Percentiles rank a stretch among this genome's conserved stretches.
phyloP scores from a whole-genome alignment of 192 early-diverging fungal species.

The Irineochytrium annulatum region DNA sequence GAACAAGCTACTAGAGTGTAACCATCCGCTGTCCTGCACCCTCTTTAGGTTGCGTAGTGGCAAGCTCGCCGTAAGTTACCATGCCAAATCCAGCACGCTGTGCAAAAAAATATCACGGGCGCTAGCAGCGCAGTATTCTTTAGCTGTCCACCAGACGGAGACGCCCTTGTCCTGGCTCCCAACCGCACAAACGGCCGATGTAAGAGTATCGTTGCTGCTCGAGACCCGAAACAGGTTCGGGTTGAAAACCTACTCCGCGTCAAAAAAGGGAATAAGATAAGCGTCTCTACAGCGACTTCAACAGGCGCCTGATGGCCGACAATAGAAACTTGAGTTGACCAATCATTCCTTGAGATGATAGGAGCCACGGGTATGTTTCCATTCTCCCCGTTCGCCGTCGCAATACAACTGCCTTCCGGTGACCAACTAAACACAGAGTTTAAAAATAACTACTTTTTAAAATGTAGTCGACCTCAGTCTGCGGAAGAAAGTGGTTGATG shows the following conservation, averaged over 20 bases:
- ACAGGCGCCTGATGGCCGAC: conserved; percentile 86
- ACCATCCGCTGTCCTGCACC: conserved; percentile 66
- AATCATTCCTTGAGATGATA: conserved; percentile 71
- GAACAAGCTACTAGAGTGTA: conserved; percentile 77
- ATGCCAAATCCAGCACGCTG: conserved; percentile 82
- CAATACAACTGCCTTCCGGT: conserved; percentile 94
- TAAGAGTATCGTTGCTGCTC: conserved; percentile 20
- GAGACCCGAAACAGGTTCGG: conserved; percentile 66
- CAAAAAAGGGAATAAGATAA: neutral
- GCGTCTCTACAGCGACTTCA: conserved; percentile 68
- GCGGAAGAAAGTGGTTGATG: conserved; percentile 84
- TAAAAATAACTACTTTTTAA: conserved; percentile 8
- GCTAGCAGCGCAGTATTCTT: conserved; percentile 65
- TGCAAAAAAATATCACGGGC: conserved; percentile 73
- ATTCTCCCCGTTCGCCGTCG: conserved; percentile 83
- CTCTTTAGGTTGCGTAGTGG: neutral
- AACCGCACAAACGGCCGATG: conserved; percentile 68
- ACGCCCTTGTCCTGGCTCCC: conserved; percentile 88
- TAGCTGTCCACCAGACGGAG: conserved; percentile 82
- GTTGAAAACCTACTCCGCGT: conserved; percentile 58
- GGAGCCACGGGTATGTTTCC: conserved; percentile 73
- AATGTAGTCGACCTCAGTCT: conserved; percentile 59
- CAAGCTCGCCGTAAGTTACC: conserved; percentile 41
- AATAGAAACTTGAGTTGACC: conserved; percentile 72
- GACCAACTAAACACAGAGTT: conserved; percentile 80